Evolutionary conservation across 2,329 filamentous ascomycete genomes (phyloP), one percentile per base, ranked within the genome.

Genomic region (Didymella lethalis): DNA sequence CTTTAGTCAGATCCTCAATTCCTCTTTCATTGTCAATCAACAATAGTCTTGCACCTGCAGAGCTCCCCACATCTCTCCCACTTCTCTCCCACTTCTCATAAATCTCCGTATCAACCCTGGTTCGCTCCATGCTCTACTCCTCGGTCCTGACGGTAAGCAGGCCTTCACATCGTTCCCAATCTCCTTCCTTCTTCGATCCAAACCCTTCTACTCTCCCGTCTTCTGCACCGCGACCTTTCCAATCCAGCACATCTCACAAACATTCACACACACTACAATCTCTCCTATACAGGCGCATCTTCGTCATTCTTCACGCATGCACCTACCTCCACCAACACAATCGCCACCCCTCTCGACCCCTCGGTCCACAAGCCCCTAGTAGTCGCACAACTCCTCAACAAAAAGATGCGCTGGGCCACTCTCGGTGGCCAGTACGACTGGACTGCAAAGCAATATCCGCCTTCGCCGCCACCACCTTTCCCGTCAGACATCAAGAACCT

Each of bases 351-450:
- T 7, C 90, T 90, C 54, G 88, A 96, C 68, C 82, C 90, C 0
- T 64, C 76, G 0, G 78, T 93, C n/a, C 93, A 97, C 78, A 91
- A 89, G 61, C 84, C 91, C 2, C 81, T 97, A 10, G 84, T 86
- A 2, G 81, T 90, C 52, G 81, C 85, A 48, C 88, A 89, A 70
- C 86, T 94, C 29, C 82, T 98, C 43, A 86, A 88, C 57, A 90
- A 89, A 63, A 93, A 91, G 62, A 84, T 98, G 25, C 92, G 94
- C 66, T 99, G 95, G 95, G 86, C 96, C 41, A 98, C 94, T 0
- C 85, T 99, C 2, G 95, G 95, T 48, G 94, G 93, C 0, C 95
- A 98, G 76, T 98, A 98, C 76, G 91, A 98, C 79, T 98, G 94
- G 95, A 96, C 93, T 0, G 86, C 87, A 56, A 93, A 96, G 65